Conservation (phyloP, 306 rosid species). For the Trifolium repens region DNA sequence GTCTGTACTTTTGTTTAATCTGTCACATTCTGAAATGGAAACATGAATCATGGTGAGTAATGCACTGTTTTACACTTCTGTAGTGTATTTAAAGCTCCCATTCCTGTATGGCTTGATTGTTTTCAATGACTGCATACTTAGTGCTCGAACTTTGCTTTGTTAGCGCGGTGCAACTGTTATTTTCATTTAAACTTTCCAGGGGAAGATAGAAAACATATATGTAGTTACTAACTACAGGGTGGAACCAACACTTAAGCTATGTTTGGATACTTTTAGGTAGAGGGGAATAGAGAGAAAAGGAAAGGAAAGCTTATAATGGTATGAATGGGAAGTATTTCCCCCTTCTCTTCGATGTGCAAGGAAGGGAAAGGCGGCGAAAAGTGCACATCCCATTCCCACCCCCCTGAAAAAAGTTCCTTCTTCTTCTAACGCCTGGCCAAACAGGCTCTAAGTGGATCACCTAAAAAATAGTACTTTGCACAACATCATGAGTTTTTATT, state of each 20-base stretch:
- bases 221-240: neutral
- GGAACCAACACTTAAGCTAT: conserved; percentile 19
- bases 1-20: conserved; percentile 28
- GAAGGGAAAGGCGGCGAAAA: no score
- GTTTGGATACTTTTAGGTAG: neutral
- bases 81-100: conserved; percentile 1
- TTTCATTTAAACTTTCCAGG: conserved; percentile 23
- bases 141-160: conserved; percentile 26
- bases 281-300: no score
- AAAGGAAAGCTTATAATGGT: no score
- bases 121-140: conserved; percentile 15
- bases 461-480: no score
- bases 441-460: no score
- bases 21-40: conserved; percentile 25
- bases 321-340: no score
- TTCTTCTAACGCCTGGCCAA: no score
- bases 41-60: conserved; percentile 31
- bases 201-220: conserved; percentile 13
- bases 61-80: conserved; percentile 12
- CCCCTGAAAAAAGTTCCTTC: no score
- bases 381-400: no score
- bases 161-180: neutral
- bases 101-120: neutral
- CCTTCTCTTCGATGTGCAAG: no score
- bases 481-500: no score